phyloP scores from a whole-genome alignment of 2,329 filamentous ascomycete genomes.

The Cercospora sp. region DNA sequence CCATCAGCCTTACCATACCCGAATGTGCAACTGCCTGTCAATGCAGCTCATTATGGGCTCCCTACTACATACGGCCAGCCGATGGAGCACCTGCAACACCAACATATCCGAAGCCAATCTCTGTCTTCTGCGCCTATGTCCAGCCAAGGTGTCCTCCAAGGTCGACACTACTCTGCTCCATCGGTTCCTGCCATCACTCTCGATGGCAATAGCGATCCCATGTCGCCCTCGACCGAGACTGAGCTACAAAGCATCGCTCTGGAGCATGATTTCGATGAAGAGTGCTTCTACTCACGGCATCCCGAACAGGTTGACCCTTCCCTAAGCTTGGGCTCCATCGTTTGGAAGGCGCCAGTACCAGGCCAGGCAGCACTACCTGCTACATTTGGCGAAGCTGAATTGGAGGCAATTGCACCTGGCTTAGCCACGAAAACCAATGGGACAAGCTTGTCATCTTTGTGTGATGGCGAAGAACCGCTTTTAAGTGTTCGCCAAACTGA shows the following conservation, averaged over 20 bases:
- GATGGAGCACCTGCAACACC: background rate
- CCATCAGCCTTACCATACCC: conserved; percentile 7
- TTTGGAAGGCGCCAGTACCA: conserved; percentile 48
- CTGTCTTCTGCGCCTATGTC: background rate
- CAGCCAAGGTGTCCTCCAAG: background rate
- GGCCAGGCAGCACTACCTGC: conserved; percentile 47
- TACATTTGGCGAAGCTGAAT: conserved; percentile 48
- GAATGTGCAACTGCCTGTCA: background rate
- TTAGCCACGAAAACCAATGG: conserved; percentile 43
- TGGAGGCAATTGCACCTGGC: conserved; percentile 44
- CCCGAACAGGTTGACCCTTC: conserved; percentile 48
- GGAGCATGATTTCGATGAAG: conserved; percentile 48
- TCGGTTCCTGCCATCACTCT: conserved; percentile 13
- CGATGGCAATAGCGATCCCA: conserved; percentile 35
- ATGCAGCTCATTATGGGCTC: background rate
- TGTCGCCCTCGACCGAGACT: conserved; percentile 25
- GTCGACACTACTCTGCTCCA: conserved; percentile 6
- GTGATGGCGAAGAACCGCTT: conserved; percentile 47
- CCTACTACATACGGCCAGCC: background rate
- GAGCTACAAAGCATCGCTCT: conserved; percentile 29
- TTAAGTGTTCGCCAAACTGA: conserved; percentile 53
- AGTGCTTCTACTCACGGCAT: conserved; percentile 47
- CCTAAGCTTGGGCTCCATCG: conserved; percentile 49
- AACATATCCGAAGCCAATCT: background rate
- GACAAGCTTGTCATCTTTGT: conserved; percentile 54